A percentile compares a stretch with the other conserved stretches of the same genome.
Evolutionary conservation across 345 rosid genomes (phyloP).

Genomic region (Euclidium syriacum): DNA sequence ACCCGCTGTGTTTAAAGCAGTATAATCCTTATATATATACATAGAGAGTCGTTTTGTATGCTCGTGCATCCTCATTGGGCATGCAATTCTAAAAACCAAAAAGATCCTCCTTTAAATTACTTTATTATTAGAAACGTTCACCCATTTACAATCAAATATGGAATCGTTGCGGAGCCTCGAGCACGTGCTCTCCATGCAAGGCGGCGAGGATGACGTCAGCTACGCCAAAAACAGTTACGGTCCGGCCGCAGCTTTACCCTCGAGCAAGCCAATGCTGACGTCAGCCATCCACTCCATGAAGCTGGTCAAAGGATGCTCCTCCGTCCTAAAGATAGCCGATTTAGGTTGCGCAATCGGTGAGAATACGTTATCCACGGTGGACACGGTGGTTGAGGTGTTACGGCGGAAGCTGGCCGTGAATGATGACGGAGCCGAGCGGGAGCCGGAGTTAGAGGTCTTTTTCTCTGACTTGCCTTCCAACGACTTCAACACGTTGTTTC

Average conservation of each 20-base stretch:
- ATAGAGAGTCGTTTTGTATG: neutral
- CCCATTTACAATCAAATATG: conserved; percentile 8
- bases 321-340: conserved; percentile 38
- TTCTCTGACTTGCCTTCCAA: conserved; percentile 49
- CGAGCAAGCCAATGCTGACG: conserved; percentile 43
- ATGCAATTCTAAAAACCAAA: neutral
- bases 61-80: too few relatives aligned
- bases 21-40: too few relatives aligned
- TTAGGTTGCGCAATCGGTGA: conserved; percentile 51
- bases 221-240: conserved; percentile 48
- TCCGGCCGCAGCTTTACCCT: conserved; percentile 37
- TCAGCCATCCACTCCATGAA: conserved; percentile 36
- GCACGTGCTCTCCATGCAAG: conserved; percentile 49
- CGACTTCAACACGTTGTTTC: conserved; percentile 47
- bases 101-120: neutral
- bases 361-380: conserved; percentile 36
- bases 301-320: conserved; percentile 19
- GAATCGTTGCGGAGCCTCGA: conserved; percentile 29
- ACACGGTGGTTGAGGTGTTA: conserved; percentile 35
- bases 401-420: conserved; percentile 14
- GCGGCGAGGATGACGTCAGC: conserved; percentile 46
- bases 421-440: neutral
- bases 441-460: conserved; percentile 44
- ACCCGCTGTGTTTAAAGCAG: too few relatives aligned
- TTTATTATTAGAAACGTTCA: neutral